Evolutionary conservation across 805 yeast species (phyloP).

Genomic region (Candida sphagnicola): DNA sequence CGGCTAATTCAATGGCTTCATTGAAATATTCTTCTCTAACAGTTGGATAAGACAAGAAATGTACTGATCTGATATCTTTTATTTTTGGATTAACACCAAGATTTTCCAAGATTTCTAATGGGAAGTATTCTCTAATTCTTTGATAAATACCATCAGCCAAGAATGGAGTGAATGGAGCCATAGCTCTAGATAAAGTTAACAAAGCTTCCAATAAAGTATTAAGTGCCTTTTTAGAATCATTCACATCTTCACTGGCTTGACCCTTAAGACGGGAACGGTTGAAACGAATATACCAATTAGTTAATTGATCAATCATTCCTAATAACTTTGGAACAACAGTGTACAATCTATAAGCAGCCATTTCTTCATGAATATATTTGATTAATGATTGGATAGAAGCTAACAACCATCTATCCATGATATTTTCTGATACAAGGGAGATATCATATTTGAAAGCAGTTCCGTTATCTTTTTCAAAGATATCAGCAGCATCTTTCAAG

Average conservation of each 20-base stretch:
- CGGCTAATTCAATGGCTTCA: slow-evolving; percentile 80
- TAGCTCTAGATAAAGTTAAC: slow-evolving; percentile 84
- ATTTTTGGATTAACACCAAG: slow-evolving; percentile 37
- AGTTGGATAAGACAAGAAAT: slow-evolving; percentile 86
- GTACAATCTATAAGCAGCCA: slow-evolving; percentile 85
- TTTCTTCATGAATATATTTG: slow-evolving; percentile 81
- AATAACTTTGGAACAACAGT: slow-evolving; percentile 94
- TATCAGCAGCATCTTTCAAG: slow-evolving; percentile 88
- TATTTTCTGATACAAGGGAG: slow-evolving; percentile 64
- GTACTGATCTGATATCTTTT: slow-evolving; percentile 78
- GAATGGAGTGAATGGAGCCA: slow-evolving; percentile 99
- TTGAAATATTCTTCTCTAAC: slow-evolving; percentile 80
- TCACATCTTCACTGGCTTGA: slow-evolving; percentile 64
- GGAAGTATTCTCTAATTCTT: slow-evolving; percentile 60
- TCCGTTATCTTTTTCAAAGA: slow-evolving; percentile 71
- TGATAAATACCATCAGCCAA: slow-evolving; percentile 86
- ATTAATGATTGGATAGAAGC: slow-evolving; percentile 95
- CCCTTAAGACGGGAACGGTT: slow-evolving; percentile 98
- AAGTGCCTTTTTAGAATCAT: slow-evolving; percentile 81
- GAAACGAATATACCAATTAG: slow-evolving; percentile 98
- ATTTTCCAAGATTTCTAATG: slow-evolving; percentile 51
- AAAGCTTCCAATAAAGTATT: slow-evolving; percentile 90
- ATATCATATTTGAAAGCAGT: slow-evolving; percentile 73
- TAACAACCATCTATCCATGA: slow-evolving; percentile 96
- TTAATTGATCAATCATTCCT: slow-evolving; percentile 85